A percentile compares a stretch with the other conserved stretches of the same genome.
phyloP scores from a whole-genome alignment of 2,329 filamentous ascomycete genomes.

The Pezicula neosporulosa region DNA sequence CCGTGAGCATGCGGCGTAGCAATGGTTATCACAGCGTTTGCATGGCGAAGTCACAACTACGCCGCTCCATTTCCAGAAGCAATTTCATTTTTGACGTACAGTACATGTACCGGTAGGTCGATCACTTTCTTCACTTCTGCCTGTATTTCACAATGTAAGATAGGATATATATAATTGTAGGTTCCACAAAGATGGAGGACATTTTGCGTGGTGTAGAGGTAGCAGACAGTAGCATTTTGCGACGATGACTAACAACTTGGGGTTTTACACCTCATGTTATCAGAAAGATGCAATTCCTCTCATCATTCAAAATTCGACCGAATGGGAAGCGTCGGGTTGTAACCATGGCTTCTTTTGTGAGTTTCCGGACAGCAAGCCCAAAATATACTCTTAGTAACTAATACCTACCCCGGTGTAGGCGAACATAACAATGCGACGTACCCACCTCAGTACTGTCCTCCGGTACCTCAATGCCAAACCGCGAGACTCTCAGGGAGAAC shows the following conservation, averaged over 20 bases:
- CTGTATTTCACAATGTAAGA: no score
- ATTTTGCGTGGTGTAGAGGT: background rate
- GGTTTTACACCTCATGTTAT: background rate
- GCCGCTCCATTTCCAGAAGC: no score
- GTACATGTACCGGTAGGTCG: no score
- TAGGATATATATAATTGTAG: no score
- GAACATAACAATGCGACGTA: conserved; percentile 13
- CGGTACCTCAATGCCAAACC: conserved; percentile 13
- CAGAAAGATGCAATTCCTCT: background rate
- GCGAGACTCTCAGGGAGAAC: conserved; percentile 11
- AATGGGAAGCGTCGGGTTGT: background rate
- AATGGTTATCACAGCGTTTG: no score
- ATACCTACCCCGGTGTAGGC: conserved; percentile 5
- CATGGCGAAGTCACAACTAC: no score
- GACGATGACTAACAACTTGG: background rate
- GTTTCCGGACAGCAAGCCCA: background rate
- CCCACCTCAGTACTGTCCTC: conserved; percentile 22
- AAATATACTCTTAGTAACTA: no score
- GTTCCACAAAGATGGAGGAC: no score
- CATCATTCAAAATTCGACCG: background rate
- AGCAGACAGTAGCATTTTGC: background rate
- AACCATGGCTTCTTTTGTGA: background rate
- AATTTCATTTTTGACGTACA: no score
- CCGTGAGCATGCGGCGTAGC: no score
- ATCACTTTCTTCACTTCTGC: no score